Percentiles rank a stretch among this genome's conserved stretches.
Conservation (phyloP, 768 basidiomycete species). For the Lactifluus rugatus region DNA sequence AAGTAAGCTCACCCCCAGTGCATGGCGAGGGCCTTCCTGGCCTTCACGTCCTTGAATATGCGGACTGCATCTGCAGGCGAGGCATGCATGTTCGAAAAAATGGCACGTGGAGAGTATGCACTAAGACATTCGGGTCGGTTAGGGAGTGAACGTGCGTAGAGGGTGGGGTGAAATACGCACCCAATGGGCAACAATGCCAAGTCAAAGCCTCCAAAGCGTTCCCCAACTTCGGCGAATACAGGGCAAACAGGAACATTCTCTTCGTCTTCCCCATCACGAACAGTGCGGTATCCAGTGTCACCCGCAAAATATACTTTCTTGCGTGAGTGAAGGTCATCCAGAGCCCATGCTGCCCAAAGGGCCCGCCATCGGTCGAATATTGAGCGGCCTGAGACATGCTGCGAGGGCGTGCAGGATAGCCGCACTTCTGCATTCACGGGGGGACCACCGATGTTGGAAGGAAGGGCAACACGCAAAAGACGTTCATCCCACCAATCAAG, state of each 20-base stretch:
- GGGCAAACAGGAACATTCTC: constrained; percentile 50
- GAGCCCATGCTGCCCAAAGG: constrained; percentile 59
- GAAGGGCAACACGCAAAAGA: constrained; percentile 23
- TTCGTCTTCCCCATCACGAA: constrained; percentile 38
- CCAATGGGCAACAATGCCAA: constrained; percentile 66
- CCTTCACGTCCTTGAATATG: constrained; percentile 53
- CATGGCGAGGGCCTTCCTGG: constrained; percentile 55
- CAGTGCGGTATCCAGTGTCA: constrained; percentile 54
- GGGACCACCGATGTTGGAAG: constrained; percentile 3
- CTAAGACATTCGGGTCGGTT: constrained; percentile 31
- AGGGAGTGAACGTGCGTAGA: not conserved
- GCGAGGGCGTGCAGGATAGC: constrained; percentile 53
- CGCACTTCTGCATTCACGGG: constrained; percentile 28
- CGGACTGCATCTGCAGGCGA: constrained; percentile 59
- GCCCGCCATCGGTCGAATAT: constrained; percentile 43
- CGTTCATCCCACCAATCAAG: constrained; percentile 44
- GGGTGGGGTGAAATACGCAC: constrained; percentile 25
- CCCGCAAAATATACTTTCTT: constrained; percentile 57
- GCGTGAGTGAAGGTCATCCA: constrained; percentile 40
- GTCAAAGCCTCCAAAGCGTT: constrained; percentile 52
- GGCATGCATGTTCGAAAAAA: constrained; percentile 51
- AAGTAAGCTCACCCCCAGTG: constrained; percentile 49
- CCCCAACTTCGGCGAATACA: constrained; percentile 63
- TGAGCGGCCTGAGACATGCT: constrained; percentile 50
- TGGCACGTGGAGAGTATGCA: constrained; percentile 44